Evolutionary conservation across 225 moss, liverwort and hornwort species (phyloP).

Genomic region (Pseudisothecium myosuroides): DNA sequence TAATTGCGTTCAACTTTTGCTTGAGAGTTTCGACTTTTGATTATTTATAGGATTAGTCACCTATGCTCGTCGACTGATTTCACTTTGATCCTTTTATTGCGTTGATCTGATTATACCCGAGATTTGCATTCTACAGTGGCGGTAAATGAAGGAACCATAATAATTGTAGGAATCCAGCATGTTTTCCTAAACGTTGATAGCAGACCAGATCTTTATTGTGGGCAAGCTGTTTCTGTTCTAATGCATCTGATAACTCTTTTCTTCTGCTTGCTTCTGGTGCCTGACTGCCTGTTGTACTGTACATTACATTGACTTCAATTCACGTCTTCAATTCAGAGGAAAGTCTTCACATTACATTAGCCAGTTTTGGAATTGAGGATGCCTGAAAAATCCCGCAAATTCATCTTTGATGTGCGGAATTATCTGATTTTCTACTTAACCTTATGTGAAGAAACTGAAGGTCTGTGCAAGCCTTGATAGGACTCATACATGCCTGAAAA

Average conservation of each 20-base stretch:
- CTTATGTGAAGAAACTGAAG: constrained; percentile 78
- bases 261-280: not conserved
- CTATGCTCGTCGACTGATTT: not conserved
- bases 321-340: not conserved
- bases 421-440: constrained; percentile 73
- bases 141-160: not conserved
- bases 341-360: constrained; percentile 23
- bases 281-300: too few species aligned
- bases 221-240: not conserved
- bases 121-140: not conserved
- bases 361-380: constrained; percentile 73
- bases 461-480: constrained; percentile 69
- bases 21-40: not conserved
- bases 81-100: not conserved
- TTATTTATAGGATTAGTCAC: not conserved
- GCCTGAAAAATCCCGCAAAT: constrained; percentile 77
- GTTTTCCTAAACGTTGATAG: not conserved
- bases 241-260: too few species aligned
- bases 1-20: not conserved
- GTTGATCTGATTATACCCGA: not conserved
- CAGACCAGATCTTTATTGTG: not conserved
- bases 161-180: not conserved
- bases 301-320: not conserved
- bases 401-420: constrained; percentile 69
- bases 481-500: constrained; percentile 61